Base-by-base conservation (phyloP, 2,329 filamentous ascomycete genomes). In the Leptosphaerulina australis region DNA sequence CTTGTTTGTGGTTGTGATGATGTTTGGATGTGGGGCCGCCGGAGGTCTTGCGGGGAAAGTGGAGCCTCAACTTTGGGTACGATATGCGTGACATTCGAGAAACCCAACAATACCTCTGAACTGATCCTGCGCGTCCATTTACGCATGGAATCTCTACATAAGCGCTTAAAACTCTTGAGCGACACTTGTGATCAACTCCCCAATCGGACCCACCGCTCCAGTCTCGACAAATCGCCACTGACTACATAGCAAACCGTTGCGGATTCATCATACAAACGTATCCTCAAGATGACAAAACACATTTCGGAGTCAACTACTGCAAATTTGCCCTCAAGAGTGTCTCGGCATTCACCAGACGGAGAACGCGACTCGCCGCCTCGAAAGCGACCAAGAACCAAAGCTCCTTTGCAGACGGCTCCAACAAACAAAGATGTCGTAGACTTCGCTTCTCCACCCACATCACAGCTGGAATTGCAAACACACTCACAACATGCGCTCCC, bases 341-440 rank as follows among this genome's bases (percentile, higher is more conserved):
- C 43, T 8, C 46, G 45, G 8, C 47, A 47, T 5, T 20, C 39
- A 2, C 34, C 45, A 24, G 61, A 59, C 20, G 25, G 51, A 22
- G 53, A 56, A 26, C 36, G 51, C 18, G 38, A 45, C 9, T 61
- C 64, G 2, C 66, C 65, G 5, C 63, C 66, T 1, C 64, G 62
- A 25, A 70, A 70, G 37, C 60, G 67, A 20, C 67, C 65, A 14
- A 56, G 66, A 50, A 68, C 64, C 15, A 62, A 64, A 73, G 68
- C 58, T 69, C 75, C 43, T 64, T 56, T 59, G 2, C 55, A 48
- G n/a, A 34, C 18, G 15, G 25, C 35, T 6, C n/a, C 37, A n/a
- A 9, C 43, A 20, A 43, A 15, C 17, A 24, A 26, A 28, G 22
- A 33, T 12, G 22, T 14, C 14, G 14, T 17, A 20, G 50, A 39